A percentile compares a stretch with the other conserved stretches of the same genome.
phyloP scores from a whole-genome alignment of 768 basidiomycete genomes.

The Lanmaoa rubissima region DNA sequence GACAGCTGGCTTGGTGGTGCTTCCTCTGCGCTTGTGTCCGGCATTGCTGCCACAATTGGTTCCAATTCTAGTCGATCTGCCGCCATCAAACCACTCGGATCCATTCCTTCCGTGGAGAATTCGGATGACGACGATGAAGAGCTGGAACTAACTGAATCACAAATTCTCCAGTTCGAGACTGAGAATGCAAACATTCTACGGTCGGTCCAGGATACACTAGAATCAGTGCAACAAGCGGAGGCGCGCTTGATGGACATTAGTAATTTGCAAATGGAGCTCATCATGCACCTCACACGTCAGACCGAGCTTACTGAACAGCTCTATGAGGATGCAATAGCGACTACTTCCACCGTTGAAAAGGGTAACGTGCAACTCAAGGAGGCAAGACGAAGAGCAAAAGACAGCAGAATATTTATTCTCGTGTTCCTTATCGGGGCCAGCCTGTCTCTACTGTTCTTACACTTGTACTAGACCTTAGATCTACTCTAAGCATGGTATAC shows the following conservation, averaged over 20 bases:
- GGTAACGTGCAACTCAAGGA: constrained; percentile 90
- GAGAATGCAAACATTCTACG: constrained; percentile 88
- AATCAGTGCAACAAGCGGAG: constrained; percentile 90
- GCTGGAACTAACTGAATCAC: constrained; percentile 77
- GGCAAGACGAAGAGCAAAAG: constrained; percentile 82
- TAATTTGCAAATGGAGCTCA: constrained; percentile 87
- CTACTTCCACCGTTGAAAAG: constrained; percentile 80
- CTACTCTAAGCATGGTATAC: constrained; percentile 3
- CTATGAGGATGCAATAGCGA: constrained; percentile 91
- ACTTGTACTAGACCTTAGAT: constrained; percentile 66
- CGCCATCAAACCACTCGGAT: constrained; percentile 25
- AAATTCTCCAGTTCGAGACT: constrained; percentile 89
- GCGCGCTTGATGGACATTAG: constrained; percentile 90
- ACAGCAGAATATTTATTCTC: constrained; percentile 85
- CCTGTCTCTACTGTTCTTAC: constrained; percentile 87
- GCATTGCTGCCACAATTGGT: constrained; percentile 61
- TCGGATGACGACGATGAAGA: constrained; percentile 75
- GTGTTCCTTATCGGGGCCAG: constrained; percentile 92
- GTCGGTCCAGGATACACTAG: constrained; percentile 80
- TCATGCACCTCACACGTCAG: constrained; percentile 84
- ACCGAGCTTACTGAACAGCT: constrained; percentile 91
- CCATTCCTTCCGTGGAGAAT: constrained; percentile 37
- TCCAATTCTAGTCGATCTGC: constrained; percentile 37
- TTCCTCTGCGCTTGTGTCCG: constrained; percentile 50
- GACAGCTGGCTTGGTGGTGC: constrained; percentile 64